These are phyloP conservation scores for Cytospora chrysosperma DNA, from an alignment of 2,329 filamentous ascomycete genomes.

Conservation along the genomic window DNA sequence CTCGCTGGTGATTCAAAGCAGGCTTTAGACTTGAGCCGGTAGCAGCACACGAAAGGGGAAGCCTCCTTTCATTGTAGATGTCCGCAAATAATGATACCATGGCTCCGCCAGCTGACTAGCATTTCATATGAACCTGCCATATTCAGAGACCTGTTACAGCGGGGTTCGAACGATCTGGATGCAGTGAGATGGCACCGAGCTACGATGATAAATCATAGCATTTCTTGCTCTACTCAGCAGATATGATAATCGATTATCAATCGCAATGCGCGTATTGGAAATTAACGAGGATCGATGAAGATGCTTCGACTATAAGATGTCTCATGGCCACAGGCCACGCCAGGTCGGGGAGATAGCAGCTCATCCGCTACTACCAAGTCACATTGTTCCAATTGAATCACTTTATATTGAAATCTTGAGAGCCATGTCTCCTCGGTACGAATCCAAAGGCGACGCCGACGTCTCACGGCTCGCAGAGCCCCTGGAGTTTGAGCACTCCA, in stretches of 20 bases:
- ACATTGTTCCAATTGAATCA: not conserved
- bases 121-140: no score
- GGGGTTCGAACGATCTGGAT: no score
- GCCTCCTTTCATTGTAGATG: not conserved
- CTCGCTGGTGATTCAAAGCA: no score
- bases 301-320: not conserved
- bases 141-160: no score
- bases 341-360: not conserved
- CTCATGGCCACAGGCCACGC: not conserved
- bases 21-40: no score
- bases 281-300: not conserved
- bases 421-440: not conserved
- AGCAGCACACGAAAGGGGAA: not conserved
- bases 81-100: not conserved
- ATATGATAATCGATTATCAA: not conserved
- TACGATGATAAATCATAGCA: not conserved
- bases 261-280: not conserved
- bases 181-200: no score
- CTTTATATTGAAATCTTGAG: not conserved
- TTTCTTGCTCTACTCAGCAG: not conserved
- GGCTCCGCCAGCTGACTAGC: no score
- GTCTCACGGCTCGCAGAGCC: not conserved
- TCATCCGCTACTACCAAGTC: not conserved
- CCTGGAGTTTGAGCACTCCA: conserved; percentile 46
- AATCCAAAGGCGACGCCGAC: not conserved